Evolutionary conservation across 495 filamentous ascomycete species (phyloP).

Genomic region (Astrothelium subdiscretum): DNA sequence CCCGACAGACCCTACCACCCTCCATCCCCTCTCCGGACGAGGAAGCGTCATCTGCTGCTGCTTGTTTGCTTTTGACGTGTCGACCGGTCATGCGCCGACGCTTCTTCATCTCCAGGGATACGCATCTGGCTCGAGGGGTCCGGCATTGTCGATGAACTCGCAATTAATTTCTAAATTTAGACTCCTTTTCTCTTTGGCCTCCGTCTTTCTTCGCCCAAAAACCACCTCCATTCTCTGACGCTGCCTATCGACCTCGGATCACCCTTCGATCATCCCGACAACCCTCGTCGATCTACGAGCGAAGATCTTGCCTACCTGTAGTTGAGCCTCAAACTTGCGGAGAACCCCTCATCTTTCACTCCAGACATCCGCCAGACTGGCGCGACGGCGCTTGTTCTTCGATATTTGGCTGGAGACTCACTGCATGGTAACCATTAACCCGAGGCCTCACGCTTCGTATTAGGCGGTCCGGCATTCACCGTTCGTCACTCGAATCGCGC

Average conservation of each 20-base stretch:
- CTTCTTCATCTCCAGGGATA: neutral
- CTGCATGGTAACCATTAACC: neutral
- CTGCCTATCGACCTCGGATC: neutral
- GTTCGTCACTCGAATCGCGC: neutral
- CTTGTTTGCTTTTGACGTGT: neutral
- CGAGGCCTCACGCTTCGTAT: neutral
- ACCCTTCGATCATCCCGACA: neutral
- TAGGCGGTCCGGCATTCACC: neutral
- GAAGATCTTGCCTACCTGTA: neutral
- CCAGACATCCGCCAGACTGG: neutral
- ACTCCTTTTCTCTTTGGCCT: neutral
- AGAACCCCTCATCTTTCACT: neutral
- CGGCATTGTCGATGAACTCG: neutral
- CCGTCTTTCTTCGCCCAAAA: neutral
- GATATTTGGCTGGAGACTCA: neutral
- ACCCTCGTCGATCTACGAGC: neutral
- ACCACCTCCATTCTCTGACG: neutral
- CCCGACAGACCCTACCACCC: no score
- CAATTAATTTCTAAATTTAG: constrained; percentile 2
- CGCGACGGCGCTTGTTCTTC: neutral
- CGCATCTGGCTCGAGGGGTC: neutral
- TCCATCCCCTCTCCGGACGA: neutral
- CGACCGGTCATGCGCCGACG: neutral
- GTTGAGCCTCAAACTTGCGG: neutral
- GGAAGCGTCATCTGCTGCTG: neutral